Evolutionary conservation across 73 alveolate genomes (phyloP).

Genomic region (Tetrahymena thermophila): DNA sequence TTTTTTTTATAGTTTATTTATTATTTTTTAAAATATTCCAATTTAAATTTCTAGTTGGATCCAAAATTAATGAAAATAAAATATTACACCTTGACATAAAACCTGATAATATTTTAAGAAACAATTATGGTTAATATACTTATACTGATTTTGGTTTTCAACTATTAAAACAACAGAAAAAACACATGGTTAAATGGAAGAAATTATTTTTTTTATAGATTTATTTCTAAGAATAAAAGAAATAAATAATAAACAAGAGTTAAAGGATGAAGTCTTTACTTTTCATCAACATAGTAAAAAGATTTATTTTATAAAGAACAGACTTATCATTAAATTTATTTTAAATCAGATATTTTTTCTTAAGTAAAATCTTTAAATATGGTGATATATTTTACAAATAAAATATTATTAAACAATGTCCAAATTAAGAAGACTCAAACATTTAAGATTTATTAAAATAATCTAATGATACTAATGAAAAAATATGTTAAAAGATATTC

Average conservation of each 20-base stretch:
- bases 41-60: too few species aligned
- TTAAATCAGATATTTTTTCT: not conserved
- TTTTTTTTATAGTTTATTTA: too few species aligned
- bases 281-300: not conserved
- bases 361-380: not conserved
- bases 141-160: not conserved
- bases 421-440: not conserved
- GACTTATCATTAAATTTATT: not conserved
- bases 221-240: not conserved
- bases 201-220: too few species aligned
- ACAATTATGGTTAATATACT: not conserved
- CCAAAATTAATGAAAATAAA: too few species aligned
- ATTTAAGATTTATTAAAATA: too few species aligned
- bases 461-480: too few species aligned
- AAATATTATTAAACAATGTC: not conserved
- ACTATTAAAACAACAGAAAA: not conserved
- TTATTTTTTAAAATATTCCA: too few species aligned
- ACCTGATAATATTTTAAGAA: not conserved
- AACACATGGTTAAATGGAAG: too few species aligned
- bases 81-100: not conserved
- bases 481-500: too few species aligned
- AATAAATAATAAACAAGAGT: too few species aligned
- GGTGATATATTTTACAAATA: not conserved
- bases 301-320: not conserved
- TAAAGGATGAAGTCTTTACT: not conserved